These are phyloP conservation scores for Margaritispora aquatica DNA, from an alignment of 495 filamentous ascomycete genomes.

Conservation along the genomic window DNA sequence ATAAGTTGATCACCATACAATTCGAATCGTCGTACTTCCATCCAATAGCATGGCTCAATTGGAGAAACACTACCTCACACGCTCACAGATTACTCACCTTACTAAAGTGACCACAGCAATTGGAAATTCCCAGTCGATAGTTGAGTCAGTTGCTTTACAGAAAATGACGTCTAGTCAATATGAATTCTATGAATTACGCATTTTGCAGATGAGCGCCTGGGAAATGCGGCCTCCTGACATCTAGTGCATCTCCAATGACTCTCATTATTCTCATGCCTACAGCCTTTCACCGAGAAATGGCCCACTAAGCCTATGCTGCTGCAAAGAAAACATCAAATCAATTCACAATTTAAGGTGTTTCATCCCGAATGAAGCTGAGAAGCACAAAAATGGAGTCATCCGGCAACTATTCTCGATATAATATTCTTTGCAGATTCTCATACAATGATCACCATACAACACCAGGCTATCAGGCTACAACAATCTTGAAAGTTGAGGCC, in stretches of 20 bases:
- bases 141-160: not conserved
- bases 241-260: too few species aligned
- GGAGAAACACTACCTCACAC: not conserved
- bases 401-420: not conserved
- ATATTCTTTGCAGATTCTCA: constrained; percentile 2
- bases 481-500: not conserved
- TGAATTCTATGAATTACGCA: too few species aligned
- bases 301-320: too few species aligned
- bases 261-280: too few species aligned
- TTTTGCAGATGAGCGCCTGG: not conserved
- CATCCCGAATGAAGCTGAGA: too few species aligned
- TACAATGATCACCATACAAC: not conserved
- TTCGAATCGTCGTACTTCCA: not conserved
- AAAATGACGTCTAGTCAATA: too few species aligned
- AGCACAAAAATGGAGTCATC: constrained; percentile 17
- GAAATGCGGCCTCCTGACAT: not conserved
- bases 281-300: too few species aligned
- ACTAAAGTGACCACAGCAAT: too few species aligned
- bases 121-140: not conserved
- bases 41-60: not conserved
- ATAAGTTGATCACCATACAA: too few species aligned
- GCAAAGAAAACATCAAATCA: too few species aligned
- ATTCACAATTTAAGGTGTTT: too few species aligned
- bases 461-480: constrained; percentile 6
- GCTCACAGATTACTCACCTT: not conserved